Conservation (phyloP, 2,329 filamentous ascomycete species). For the Arthrobotrys iridis region DNA sequence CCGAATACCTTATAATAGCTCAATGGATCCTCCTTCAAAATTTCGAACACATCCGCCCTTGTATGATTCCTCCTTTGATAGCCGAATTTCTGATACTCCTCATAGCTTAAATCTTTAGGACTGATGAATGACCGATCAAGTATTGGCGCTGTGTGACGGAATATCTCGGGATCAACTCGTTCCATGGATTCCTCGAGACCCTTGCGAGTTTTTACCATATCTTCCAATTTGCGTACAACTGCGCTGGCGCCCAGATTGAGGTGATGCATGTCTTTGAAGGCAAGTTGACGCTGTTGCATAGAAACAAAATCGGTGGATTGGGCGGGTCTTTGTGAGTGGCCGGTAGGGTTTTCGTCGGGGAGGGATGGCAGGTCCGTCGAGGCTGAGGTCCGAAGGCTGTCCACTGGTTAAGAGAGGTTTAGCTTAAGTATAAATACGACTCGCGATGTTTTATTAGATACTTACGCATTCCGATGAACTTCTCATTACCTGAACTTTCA, state of each 20-base stretch:
- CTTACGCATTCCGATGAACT: conserved; percentile 23
- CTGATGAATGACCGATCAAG: conserved; percentile 59
- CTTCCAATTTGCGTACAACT: conserved; percentile 7
- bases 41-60: conserved; percentile 27
- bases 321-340: background rate
- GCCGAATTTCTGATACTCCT: conserved; percentile 79
- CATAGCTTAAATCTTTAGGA: conserved; percentile 82
- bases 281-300: conserved; percentile 21
- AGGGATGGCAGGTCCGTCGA: conserved; percentile 10
- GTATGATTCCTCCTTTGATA: conserved; percentile 67
- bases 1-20: conserved; percentile 81
- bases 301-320: background rate
- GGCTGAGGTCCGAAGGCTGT: conserved; percentile 9
- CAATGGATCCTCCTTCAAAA: conserved; percentile 72
- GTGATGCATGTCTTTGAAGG: conserved; percentile 4
- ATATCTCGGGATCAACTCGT: conserved; percentile 32
- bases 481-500: background rate
- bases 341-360: conserved; percentile 7
- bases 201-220: background rate
- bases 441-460: background rate
- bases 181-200: conserved; percentile 16
- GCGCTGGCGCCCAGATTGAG: conserved; percentile 1
- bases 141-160: conserved; percentile 15
- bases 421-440: background rate
- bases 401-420: background rate